Evolutionary conservation across 306 rosid species (phyloP).

Genomic region (Lathyrus oleraceus): DNA sequence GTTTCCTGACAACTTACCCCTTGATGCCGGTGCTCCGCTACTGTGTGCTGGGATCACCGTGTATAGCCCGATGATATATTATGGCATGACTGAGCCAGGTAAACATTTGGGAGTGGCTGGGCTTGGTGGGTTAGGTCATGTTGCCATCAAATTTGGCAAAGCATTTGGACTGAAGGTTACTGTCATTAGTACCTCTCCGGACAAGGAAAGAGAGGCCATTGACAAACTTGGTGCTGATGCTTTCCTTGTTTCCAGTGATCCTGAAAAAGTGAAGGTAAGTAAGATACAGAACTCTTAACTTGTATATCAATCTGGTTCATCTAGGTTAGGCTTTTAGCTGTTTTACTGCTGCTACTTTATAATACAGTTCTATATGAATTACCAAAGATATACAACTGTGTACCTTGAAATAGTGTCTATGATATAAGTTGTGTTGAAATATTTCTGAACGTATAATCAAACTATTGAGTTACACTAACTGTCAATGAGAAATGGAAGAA

Average conservation of each 20-base stretch:
- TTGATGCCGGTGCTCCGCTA: slow-evolving; percentile 86
- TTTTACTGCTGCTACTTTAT: slow-evolving; percentile 8
- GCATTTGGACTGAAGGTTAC: slow-evolving; percentile 96
- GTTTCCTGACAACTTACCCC: slow-evolving; percentile 75
- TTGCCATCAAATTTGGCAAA: slow-evolving; percentile 82
- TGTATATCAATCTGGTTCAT: not conserved
- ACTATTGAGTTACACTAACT: not conserved
- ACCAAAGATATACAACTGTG: not conserved
- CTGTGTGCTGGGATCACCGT: slow-evolving; percentile 91
- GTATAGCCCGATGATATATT: slow-evolving; percentile 88
- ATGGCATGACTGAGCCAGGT: slow-evolving; percentile 86
- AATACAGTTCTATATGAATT: slow-evolving; percentile 1
- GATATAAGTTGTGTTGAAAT: not conserved
- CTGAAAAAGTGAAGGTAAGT: slow-evolving; percentile 61
- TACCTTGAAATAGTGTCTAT: not conserved
- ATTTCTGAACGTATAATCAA: not conserved
- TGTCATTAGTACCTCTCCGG: slow-evolving; percentile 75
- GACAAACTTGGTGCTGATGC: slow-evolving; percentile 77
- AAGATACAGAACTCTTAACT: not conserved
- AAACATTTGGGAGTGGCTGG: slow-evolving; percentile 93
- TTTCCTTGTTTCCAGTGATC: slow-evolving; percentile 68
- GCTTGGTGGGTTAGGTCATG: slow-evolving; percentile 94
- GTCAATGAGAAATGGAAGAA: not conserved
- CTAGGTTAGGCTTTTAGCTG: slow-evolving; percentile 12
- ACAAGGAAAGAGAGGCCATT: slow-evolving; percentile 70